phyloP scores from a whole-genome alignment of 2,329 filamentous ascomycete species.

The Beauveria australis region DNA sequence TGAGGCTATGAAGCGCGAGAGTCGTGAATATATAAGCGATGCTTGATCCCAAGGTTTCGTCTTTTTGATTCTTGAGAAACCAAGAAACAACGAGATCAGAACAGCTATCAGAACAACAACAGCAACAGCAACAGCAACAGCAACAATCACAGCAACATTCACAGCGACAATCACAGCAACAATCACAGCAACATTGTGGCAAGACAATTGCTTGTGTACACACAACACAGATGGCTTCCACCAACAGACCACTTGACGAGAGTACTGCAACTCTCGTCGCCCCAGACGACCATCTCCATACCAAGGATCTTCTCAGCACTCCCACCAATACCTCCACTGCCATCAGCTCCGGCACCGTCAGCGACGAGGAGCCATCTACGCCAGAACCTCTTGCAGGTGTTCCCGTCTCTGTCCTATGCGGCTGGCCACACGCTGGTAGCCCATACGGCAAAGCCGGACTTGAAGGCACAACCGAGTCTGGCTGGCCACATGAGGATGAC shows the following conservation, averaged over 20 bases:
- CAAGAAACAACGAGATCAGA: neutral
- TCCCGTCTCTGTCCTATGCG: neutral
- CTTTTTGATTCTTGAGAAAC: neutral
- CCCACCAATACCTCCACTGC: neutral
- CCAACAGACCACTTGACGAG: neutral
- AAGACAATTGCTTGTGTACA: neutral
- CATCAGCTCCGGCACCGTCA: conserved; percentile 3
- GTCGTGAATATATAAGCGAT: neutral
- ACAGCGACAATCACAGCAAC: no score
- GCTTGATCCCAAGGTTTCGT: neutral
- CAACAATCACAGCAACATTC: no score
- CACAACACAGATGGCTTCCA: neutral
- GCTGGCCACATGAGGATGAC: neutral
- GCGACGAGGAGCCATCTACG: neutral
- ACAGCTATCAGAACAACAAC: neutral
- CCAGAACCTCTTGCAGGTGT: neutral
- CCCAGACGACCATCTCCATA: neutral
- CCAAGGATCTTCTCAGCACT: neutral
- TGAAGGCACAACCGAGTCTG: neutral
- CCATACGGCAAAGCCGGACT: no score
- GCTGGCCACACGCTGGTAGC: neutral
- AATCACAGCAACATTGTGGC: neutral
- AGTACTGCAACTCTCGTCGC: conserved; percentile 1
- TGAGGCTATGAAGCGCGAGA: neutral
- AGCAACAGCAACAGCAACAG: neutral